Base-by-base conservation (phyloP, 208 protist species). In the Trichomonas tenax region DNA sequence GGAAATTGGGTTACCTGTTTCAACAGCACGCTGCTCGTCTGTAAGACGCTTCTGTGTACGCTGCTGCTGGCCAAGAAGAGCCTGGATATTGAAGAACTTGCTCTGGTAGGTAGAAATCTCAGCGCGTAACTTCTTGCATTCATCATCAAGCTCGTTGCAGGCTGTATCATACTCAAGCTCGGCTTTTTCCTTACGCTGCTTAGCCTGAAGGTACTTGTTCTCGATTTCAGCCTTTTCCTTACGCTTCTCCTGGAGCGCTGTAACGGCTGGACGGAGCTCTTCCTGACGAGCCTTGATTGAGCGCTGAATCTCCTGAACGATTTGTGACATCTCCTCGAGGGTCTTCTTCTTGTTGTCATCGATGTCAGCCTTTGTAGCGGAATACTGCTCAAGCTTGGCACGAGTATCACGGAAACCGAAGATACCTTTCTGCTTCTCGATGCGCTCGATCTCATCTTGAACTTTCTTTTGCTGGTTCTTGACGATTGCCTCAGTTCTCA, bases 1-100 rank as follows among this genome's bases (percentile, higher is more conserved):
- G 10, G 86, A 93, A 38, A 93, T 40, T n/a, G 86, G 86, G 45
- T 93, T 93, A 58, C n/a, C 86, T 34, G 86, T 93, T 93, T 93
- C 86, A 38, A 41, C 44, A 6, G 86, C 86, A 3, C 44, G 41
- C 31, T 93, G 41, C 38, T 93, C 86, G 4, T 93, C 86, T 34
- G 41, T 93, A 1, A 51, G 14, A 17, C 86, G 86, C 31, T 93
- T 93, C 11, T 34, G 2, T 17, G 86, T 41, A n/a, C 86, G 23
- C 31, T 93, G 40, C 10, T 48, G n/a, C 6, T 44, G 15, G 4
- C 17, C 17, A 34, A 41, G 14, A 2, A 93, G 17, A 38, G 23
- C 14, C 26, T 34, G 14, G 3, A 93, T 40, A 15, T 51, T 93
- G 31, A 44, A 41, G 86, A 51, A 93, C 26, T 93, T 93, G 26